Conservation (phyloP, 2,329 filamentous ascomycete genomes). For the Nothopassalora personata region DNA sequence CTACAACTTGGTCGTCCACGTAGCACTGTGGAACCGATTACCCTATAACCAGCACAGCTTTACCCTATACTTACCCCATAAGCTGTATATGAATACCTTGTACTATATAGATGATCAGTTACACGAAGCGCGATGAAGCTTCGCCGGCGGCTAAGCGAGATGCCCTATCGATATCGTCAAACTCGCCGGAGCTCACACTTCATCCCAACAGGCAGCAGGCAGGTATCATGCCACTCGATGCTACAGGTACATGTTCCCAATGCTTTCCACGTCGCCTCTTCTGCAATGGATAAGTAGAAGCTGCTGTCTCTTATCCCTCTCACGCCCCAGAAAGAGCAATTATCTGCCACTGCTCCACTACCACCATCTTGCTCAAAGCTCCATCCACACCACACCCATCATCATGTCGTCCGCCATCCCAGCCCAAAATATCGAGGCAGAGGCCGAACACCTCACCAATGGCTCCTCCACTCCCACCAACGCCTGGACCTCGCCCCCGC, state of each 20-base stretch:
- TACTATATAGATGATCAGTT: not conserved
- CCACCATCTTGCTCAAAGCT: not conserved
- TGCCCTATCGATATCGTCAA: not conserved
- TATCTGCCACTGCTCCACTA: not conserved
- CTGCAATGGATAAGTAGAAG: conserved; percentile 17
- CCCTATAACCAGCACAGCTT: not conserved
- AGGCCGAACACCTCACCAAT: conserved; percentile 18
- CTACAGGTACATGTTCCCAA: not conserved
- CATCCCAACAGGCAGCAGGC: not conserved
- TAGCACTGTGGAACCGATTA: not conserved
- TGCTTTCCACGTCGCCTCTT: not conserved
- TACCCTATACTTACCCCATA: not conserved
- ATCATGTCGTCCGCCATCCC: conserved; percentile 5
- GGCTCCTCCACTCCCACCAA: conserved; percentile 21
- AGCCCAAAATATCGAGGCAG: conserved; percentile 10
- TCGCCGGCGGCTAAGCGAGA: not conserved
- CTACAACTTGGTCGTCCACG: not conserved
- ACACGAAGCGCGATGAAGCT: not conserved
- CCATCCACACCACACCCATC: conserved; percentile 8
- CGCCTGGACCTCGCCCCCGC: conserved; percentile 41
- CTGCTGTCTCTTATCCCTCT: not conserved
- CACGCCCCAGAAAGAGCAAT: not conserved
- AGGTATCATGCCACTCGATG: not conserved
- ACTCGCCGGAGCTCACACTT: not conserved
- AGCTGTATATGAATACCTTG: not conserved